Base-by-base conservation (phyloP, 768 basidiomycete genomes). In the Suillus subalutaceus region DNA sequence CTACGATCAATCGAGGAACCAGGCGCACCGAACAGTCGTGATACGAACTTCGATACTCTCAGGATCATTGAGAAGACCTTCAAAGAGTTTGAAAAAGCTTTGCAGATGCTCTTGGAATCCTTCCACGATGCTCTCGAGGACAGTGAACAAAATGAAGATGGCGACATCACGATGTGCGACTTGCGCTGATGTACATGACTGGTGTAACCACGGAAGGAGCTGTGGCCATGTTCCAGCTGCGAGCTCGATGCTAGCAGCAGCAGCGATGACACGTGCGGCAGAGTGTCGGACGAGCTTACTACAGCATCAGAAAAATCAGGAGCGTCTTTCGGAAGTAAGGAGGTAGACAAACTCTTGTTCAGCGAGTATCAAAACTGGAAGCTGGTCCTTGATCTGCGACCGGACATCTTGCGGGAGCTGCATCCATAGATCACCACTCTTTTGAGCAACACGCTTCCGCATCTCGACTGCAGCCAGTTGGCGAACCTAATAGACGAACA, bases 381-480 rank as follows among this genome's bases (percentile, higher is more conserved):
- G 79, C 72, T 91, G 88, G 64, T 79, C 79, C 82, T 98, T 99
- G 79, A 99, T 94, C 76, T 91, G 85, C 69, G 89, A 84, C 50
- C 97, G 90, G 67, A 90, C 82, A 44, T 83, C 81, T 74, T 86
- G 85, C 43, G 87, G 79, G 37, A 94, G 84, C 64, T 86, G 81
- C 23, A 87, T 81, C 97, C 97, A 99, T 40, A 96, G 79, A 75
- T 85, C 87, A 60, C 91, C 92, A 70, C 90, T 92, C 72, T 90
- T 90, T 75, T 88, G 86, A 35, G 84, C 77, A 67, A 98, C 87
- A 65, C 97, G 92, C 84, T 99, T 99, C 72, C 97, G 87, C 76
- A 98, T 84, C 80, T 99, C 97, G 64, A 98, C 96, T 9, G 96
- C 96, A 58, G 96, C 94, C 26, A 99, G 86, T 88, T 99, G 97